Evolutionary conservation across 768 basidiomycete genomes (phyloP).

Genomic region (Pleurotus djamor): DNA sequence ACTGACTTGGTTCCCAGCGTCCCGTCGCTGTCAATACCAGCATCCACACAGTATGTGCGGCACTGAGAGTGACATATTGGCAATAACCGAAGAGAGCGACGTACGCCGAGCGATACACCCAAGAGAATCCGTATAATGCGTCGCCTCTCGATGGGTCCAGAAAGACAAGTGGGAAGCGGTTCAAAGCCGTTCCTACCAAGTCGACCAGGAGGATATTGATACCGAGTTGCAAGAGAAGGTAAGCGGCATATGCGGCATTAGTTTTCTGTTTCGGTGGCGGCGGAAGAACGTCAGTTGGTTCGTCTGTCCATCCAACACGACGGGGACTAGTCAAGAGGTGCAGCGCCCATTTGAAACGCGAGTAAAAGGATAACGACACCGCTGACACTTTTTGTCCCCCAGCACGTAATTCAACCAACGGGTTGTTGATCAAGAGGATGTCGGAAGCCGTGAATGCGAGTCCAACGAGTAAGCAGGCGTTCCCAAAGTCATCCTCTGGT

Average conservation of each 20-base stretch:
- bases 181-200: background rate
- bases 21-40: background rate
- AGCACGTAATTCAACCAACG: background rate
- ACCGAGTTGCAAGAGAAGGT: background rate
- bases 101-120: background rate
- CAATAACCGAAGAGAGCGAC: background rate
- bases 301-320: background rate
- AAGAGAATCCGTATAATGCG: background rate
- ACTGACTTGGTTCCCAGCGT: constrained; percentile 15
- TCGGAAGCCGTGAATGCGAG: background rate
- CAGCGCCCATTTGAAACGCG: background rate
- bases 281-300: background rate
- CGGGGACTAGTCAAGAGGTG: background rate
- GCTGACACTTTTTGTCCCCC: background rate
- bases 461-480: background rate
- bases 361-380: background rate
- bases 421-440: background rate
- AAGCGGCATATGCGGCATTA: background rate
- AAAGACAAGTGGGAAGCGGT: background rate
- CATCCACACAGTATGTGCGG: background rate
- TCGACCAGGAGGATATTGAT: background rate
- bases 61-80: background rate
- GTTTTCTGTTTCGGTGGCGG: background rate
- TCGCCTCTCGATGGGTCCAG: background rate
- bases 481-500: background rate